These are phyloP conservation scores for Globisporangium emineosum DNA, from an alignment of 352 stramenopile species.

Conservation along the genomic window DNA sequence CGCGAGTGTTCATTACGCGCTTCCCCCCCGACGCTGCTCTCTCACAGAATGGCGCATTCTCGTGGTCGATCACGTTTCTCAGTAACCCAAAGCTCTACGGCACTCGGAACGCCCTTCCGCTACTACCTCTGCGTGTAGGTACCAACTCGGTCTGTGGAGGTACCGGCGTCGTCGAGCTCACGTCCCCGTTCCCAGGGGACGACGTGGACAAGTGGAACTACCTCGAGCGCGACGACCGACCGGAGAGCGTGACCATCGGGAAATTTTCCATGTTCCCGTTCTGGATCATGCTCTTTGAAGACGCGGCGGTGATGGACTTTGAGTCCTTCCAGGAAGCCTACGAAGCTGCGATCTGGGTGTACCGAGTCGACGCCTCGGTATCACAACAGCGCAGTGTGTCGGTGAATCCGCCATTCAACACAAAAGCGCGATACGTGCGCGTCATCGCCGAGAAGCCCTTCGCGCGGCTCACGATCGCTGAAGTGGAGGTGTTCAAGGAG, in stretches of 20 bases:
- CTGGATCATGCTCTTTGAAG: slow-evolving; percentile 79
- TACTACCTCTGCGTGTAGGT: slow-evolving; percentile 25
- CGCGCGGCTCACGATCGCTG: slow-evolving; percentile 56
- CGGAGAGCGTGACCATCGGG: slow-evolving; percentile 16
- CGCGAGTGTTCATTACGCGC: slow-evolving; percentile 46
- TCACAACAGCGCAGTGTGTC: slow-evolving; percentile 32
- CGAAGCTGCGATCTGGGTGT: slow-evolving; percentile 41
- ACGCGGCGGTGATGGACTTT: slow-evolving; percentile 44
- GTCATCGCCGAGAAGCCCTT: slow-evolving; percentile 41
- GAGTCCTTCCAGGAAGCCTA: slow-evolving; percentile 57
- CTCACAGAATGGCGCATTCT: slow-evolving; percentile 47
- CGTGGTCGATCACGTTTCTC: slow-evolving; percentile 72
- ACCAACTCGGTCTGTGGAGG: slow-evolving; percentile 40
- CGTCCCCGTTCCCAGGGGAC: slow-evolving; percentile 33
- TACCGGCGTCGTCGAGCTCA: slow-evolving; percentile 27
- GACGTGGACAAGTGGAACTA: slow-evolving; percentile 41
- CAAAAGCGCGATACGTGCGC: slow-evolving; percentile 58
- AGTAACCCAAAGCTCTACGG: slow-evolving; percentile 25
- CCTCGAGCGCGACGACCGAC: slow-evolving; percentile 20
- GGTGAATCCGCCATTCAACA: slow-evolving; percentile 40
- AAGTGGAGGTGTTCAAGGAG: slow-evolving; percentile 73
- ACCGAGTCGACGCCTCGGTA: slow-evolving; percentile 25
- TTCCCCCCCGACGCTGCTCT: slow-evolving; percentile 25
- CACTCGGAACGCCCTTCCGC: background rate
- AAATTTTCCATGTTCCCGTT: slow-evolving; percentile 68